Percentiles rank a stretch among this genome's conserved stretches.
Conservation (phyloP, 2,329 filamentous ascomycete species). For the Pseudogymnoascus verrucosus region DNA sequence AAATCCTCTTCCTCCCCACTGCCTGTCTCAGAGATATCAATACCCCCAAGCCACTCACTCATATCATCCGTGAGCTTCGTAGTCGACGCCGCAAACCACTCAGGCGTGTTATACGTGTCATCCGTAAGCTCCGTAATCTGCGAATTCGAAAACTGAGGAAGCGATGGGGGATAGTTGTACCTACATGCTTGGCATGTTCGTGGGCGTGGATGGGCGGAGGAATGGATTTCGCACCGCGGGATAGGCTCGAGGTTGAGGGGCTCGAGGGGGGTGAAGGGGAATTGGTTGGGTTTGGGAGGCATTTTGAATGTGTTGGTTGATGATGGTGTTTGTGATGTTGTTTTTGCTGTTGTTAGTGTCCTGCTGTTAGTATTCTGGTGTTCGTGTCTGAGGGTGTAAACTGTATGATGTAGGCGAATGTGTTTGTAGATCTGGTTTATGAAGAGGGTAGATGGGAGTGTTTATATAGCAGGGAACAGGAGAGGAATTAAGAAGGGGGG, state of each 20-base stretch:
- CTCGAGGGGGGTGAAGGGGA: neutral
- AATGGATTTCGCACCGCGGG: neutral
- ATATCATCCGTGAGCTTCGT: neutral
- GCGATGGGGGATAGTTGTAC: neutral
- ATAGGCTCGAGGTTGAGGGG: neutral
- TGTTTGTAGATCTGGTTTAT: neutral
- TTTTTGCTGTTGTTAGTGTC: neutral
- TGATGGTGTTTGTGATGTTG: neutral
- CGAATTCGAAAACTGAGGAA: neutral
- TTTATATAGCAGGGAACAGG: neutral
- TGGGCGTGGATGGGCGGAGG: neutral
- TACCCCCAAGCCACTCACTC: neutral
- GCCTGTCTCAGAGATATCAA: neutral
- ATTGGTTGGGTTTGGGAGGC: neutral
- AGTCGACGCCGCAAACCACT: neutral
- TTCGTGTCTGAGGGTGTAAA: neutral
- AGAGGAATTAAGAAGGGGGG: neutral
- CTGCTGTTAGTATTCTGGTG: neutral
- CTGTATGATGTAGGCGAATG: neutral
- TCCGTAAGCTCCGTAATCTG: neutral
- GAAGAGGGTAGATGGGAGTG: neutral
- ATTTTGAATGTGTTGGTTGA: neutral
- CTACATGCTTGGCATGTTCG: neutral
- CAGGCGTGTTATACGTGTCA: neutral
- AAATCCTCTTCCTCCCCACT: neutral